These are phyloP conservation scores for Apodospora peruviana DNA, from an alignment of 495 filamentous ascomycete species.

Conservation along the genomic window DNA sequence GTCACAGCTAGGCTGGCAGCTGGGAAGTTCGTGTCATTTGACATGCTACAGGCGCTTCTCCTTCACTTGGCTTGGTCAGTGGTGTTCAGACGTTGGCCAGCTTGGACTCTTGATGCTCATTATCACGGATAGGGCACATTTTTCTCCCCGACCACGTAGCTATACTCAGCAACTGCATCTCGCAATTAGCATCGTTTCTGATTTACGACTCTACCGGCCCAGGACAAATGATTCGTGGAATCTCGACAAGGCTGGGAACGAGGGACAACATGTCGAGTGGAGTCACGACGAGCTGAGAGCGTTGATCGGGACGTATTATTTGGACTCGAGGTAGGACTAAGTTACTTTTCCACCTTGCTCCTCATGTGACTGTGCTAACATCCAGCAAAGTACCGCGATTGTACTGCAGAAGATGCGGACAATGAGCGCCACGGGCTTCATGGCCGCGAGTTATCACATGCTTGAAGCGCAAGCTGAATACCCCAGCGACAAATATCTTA, in stretches of 20 bases:
- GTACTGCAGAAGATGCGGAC: neutral
- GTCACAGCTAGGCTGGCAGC: neutral
- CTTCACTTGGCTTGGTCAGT: neutral
- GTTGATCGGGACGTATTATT: neutral
- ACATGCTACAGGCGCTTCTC: neutral
- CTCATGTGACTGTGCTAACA: too few relatives aligned
- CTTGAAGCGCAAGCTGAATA: neutral
- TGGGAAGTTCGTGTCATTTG: neutral
- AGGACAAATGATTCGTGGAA: neutral
- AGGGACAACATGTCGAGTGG: neutral
- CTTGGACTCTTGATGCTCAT: neutral
- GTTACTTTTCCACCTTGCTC: too few relatives aligned
- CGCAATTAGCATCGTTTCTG: neutral
- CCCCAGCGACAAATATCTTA: neutral
- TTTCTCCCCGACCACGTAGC: neutral
- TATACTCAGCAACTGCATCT: neutral
- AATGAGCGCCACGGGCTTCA: neutral
- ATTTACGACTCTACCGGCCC: neutral
- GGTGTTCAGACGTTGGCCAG: too few relatives aligned
- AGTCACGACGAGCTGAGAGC: neutral
- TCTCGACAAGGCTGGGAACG: neutral
- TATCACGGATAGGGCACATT: neutral
- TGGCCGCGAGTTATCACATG: neutral
- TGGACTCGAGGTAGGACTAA: neutral
- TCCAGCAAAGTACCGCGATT: neutral